Evolutionary conservation across 1,284 basidiomycete species (phyloP).

Genomic region (Mycosarcoma mackinlayi): DNA sequence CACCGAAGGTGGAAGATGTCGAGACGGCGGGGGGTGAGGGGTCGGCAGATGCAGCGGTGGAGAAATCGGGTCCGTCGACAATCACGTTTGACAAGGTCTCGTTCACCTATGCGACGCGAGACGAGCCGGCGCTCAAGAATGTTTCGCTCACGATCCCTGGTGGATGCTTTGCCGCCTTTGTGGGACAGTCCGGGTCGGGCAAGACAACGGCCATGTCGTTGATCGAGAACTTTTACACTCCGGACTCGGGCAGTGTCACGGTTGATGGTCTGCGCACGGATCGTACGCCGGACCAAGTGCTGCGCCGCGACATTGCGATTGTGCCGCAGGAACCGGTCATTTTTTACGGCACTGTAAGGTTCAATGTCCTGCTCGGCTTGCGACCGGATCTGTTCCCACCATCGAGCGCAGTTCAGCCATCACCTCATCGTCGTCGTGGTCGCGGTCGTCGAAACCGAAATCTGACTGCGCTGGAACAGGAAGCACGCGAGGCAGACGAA

Average conservation of each 20-base stretch:
- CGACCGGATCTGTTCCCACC: slow-evolving; percentile 30
- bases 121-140: slow-evolving; percentile 46
- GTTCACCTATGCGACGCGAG: slow-evolving; percentile 49
- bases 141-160: slow-evolving; percentile 54
- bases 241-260: slow-evolving; percentile 78
- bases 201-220: slow-evolving; percentile 67
- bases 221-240: slow-evolving; percentile 73
- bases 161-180: slow-evolving; percentile 69
- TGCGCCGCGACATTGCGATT: slow-evolving; percentile 53
- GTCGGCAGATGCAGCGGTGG: slow-evolving; percentile 13
- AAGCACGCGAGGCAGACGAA: slow-evolving; percentile 59
- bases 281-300: slow-evolving; percentile 75
- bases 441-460: slow-evolving; percentile 29
- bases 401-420: too few relatives aligned
- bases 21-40: slow-evolving; percentile 82
- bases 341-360: slow-evolving; percentile 73
- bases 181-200: slow-evolving; percentile 69
- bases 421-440: slow-evolving; percentile 7
- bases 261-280: slow-evolving; percentile 88
- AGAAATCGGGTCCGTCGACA: slow-evolving; percentile 10
- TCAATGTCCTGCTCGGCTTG: slow-evolving; percentile 37
- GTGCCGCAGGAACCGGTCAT: slow-evolving; percentile 62
- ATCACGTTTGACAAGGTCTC: slow-evolving; percentile 35
- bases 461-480: slow-evolving; percentile 31
- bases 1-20: slow-evolving; percentile 83